Conservation (phyloP, 2,329 filamentous ascomycete species). For the Myriosclerotinia scirpicola region DNA sequence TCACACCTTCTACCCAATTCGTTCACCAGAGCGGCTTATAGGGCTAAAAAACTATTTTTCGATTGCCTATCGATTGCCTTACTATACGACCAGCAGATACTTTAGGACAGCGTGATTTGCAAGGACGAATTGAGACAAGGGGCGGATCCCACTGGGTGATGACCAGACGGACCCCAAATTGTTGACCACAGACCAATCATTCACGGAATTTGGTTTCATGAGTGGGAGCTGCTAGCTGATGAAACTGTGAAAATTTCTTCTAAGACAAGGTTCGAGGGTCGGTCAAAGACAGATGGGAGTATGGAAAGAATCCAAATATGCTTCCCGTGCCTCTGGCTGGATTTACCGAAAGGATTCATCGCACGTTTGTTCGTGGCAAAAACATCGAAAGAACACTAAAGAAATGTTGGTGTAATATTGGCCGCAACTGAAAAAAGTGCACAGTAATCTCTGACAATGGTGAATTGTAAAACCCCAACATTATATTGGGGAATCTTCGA, state of each 20-base stretch:
- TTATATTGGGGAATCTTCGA: not conserved
- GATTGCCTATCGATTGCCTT: not conserved
- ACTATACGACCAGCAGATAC: not conserved
- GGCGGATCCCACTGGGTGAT: not conserved
- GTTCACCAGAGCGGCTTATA: not conserved
- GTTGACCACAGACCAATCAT: not conserved
- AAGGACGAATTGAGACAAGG: constrained; percentile 3
- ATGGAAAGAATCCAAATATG: not conserved
- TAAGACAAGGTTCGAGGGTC: not conserved
- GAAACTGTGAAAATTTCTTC: not conserved
- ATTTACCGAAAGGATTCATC: constrained; percentile 4
- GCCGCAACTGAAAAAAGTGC: not conserved
- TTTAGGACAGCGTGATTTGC: too few relatives aligned
- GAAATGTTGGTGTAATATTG: not conserved
- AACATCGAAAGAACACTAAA: not conserved
- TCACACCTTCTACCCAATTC: not conserved
- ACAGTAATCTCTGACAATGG: not conserved
- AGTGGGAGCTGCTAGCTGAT: not conserved
- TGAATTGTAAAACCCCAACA: not conserved
- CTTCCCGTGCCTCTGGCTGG: not conserved
- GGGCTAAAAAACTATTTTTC: not conserved
- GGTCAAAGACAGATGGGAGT: not conserved
- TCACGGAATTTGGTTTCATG: not conserved
- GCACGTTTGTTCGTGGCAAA: not conserved
- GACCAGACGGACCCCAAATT: not conserved